Evolutionary conservation across 176 grass and related monocot species (phyloP).

Genomic region (Microstegium vimineum): DNA sequence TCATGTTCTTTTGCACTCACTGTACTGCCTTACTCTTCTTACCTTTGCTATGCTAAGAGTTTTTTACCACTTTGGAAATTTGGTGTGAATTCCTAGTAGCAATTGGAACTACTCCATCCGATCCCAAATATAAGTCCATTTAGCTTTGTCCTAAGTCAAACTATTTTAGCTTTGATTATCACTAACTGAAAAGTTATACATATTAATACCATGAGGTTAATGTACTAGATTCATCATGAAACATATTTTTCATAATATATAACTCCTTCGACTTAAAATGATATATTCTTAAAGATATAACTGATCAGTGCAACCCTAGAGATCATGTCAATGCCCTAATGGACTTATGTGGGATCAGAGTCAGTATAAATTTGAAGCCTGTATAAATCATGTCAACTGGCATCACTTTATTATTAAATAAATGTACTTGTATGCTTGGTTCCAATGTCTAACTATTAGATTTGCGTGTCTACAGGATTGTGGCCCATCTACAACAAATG

Average conservation of each 20-base stretch:
- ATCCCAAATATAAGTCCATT: not conserved
- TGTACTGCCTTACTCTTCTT: not conserved
- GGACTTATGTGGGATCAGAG: not conserved
- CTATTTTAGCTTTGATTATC: not conserved
- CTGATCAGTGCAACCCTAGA: too few species aligned
- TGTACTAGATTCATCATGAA: not conserved
- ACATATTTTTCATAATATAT: not conserved
- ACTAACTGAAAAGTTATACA: not conserved
- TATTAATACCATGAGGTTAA: not conserved
- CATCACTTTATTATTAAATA: not conserved
- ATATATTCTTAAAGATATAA: not conserved
- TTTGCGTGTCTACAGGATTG: slow-evolving; percentile 46
- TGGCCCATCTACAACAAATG: slow-evolving; percentile 46
- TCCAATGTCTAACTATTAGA: not conserved
- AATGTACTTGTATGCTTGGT: not conserved
- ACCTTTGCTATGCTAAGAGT: too few species aligned
- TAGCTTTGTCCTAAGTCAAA: not conserved
- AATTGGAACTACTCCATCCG: not conserved
- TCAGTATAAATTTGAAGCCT: not conserved
- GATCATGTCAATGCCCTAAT: not conserved
- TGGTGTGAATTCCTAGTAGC: not conserved
- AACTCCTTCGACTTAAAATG: not conserved
- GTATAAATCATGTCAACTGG: not conserved
- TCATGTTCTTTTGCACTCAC: not conserved
- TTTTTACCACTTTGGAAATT: not conserved